These are phyloP conservation scores for Cyamopsis tetragonoloba DNA, from an alignment of 306 rosid species.

Conservation along the genomic window DNA sequence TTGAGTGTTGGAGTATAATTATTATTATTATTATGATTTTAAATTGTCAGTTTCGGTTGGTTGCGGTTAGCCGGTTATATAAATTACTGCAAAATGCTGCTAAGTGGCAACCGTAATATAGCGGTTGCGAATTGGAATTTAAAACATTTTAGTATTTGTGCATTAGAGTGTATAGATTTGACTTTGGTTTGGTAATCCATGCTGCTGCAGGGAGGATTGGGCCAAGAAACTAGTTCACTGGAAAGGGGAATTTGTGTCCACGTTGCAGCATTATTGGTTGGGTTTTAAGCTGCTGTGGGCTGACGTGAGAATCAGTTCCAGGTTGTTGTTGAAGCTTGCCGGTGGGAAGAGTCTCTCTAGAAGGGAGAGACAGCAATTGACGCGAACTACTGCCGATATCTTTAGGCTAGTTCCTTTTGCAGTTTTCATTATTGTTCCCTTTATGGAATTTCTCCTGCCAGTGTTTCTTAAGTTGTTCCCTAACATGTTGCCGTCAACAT, in stretches of 20 bases:
- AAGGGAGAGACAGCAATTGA: slow-evolving; percentile 91
- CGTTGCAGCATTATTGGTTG: slow-evolving; percentile 89
- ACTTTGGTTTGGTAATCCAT: slow-evolving; percentile 27
- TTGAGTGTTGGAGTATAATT: too few relatives aligned
- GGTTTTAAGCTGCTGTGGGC: slow-evolving; percentile 80
- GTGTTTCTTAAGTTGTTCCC: slow-evolving; percentile 87
- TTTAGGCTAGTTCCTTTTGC: slow-evolving; percentile 91
- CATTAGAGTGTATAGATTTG: neutral
- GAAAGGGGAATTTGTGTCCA: slow-evolving; percentile 70
- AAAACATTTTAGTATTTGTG: neutral
- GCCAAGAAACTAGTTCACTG: slow-evolving; percentile 77
- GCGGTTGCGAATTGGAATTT: neutral
- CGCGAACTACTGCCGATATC: slow-evolving; percentile 85
- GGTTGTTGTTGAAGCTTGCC: slow-evolving; percentile 82
- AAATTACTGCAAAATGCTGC: neutral
- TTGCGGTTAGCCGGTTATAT: too few relatives aligned
- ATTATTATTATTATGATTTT: too few relatives aligned
- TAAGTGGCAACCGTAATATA: slow-evolving; percentile 17
- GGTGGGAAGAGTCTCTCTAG: slow-evolving; percentile 89
- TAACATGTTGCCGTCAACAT: slow-evolving; percentile 93
- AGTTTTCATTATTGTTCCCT: slow-evolving; percentile 84
- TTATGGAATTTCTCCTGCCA: slow-evolving; percentile 86
- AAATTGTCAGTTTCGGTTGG: too few relatives aligned
- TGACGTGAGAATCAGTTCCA: slow-evolving; percentile 80
- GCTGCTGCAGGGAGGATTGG: slow-evolving; percentile 80